Base-by-base conservation (phyloP, 331 rosid genomes). In the Prunus yedoensis region DNA sequence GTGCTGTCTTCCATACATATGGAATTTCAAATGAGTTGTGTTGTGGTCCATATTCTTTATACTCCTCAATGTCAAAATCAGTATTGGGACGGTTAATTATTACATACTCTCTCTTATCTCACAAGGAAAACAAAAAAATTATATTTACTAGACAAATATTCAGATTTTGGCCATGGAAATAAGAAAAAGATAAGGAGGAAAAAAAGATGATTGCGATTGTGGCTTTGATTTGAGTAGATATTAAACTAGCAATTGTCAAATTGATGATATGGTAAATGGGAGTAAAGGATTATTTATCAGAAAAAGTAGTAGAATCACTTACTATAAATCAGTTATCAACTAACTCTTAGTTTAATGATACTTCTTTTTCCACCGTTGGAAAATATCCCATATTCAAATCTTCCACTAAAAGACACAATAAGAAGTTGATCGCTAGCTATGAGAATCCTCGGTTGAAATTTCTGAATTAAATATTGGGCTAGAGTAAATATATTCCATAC, bases 61-160 rank as follows among this genome's bases (percentile, higher is more conserved):
- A 28, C 45, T 53, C 68, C 68, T 47, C 61, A 43, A 49, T 25
- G 80, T 67, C 52, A 23, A 64, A 57, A 54, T 77, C 62, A 70
- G n/a, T 51, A 74, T 51, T 41, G 41, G 67, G 73, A 21, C 20
- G 17, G 30, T 21, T 4, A 3, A 52, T 56, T 38, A 18, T 10
- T 66, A 25, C 2, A 46, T 17, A 5, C 43, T 2, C 4, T 49
- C 45, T 56, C 61, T 49, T 17, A 27, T 45, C 25, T 45, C 50
- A 46, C 61, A 25, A 10, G 46, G 16, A 3, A 11, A 59, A 23
- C 8, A n/a, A n/a, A 62, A 1, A 46, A 8, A 16, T 18, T 8
- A 17, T 59, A 25, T 25, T 10, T 59, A 59, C 65, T 2, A 59
- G 18, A 12, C 18, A 49, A 15, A 21, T 1, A 17, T 14, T 15